A percentile compares a stretch with the other conserved stretches of the same genome.
These are phyloP conservation scores for Sedum album DNA, from an alignment of 164 flowering plant genomes.

Conservation along the genomic window DNA sequence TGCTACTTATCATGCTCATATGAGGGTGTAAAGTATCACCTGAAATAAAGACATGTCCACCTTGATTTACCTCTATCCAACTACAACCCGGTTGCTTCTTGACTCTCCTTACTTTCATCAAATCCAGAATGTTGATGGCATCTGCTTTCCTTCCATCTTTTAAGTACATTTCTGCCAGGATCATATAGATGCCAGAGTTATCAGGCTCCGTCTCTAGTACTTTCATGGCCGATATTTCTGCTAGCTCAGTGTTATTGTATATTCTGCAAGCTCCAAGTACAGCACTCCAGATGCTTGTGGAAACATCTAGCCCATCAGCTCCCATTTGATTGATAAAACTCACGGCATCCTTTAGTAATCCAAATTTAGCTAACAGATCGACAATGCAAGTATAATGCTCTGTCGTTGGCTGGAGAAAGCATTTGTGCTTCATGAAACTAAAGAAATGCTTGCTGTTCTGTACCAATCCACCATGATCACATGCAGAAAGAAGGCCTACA, in stretches of 20 bases:
- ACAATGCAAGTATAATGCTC: constrained; percentile 66
- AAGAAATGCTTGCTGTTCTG: constrained; percentile 43
- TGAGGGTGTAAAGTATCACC: constrained; percentile 47
- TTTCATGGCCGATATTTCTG: constrained; percentile 39
- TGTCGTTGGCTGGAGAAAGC: constrained; percentile 30
- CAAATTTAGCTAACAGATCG: constrained; percentile 52
- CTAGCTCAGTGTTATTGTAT: constrained; percentile 39
- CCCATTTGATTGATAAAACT: constrained; percentile 34
- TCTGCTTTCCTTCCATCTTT: constrained; percentile 31
- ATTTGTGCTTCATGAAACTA: constrained; percentile 40
- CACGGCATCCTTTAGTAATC: constrained; percentile 45
- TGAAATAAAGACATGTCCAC: constrained; percentile 47
- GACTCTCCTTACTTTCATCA: constrained; percentile 45
- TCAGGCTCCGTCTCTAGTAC: constrained; percentile 43
- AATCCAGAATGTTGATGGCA: constrained; percentile 31
- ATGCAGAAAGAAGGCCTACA: constrained; percentile 49
- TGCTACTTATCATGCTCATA: constrained; percentile 18
- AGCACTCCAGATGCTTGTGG: constrained; percentile 62
- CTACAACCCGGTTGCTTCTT: constrained; percentile 79
- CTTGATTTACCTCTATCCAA: constrained; percentile 49
- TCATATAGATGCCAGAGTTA: constrained; percentile 51
- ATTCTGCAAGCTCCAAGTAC: constrained; percentile 61
- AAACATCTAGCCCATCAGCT: constrained; percentile 30
- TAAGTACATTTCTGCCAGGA: constrained; percentile 49
- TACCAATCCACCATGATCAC: constrained; percentile 54